These are phyloP conservation scores for Mycena olivaceomarginata DNA, from an alignment of 768 basidiomycete species.

Conservation along the genomic window DNA sequence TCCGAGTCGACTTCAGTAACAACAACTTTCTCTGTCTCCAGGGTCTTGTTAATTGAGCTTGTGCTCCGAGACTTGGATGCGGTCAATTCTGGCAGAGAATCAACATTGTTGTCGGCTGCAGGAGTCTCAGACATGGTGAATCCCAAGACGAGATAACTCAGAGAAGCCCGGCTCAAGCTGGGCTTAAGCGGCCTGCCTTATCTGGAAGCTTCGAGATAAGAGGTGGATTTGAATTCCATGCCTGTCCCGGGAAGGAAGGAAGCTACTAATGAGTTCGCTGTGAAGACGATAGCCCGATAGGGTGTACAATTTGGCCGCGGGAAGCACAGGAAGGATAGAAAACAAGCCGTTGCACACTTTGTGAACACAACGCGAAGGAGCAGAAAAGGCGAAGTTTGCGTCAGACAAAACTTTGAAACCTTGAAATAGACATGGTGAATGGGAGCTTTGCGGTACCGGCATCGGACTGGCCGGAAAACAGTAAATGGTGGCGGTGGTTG, in stretches of 20 bases:
- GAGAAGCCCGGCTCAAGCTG: background rate
- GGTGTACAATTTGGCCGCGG: background rate
- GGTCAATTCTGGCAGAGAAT: slow-evolving; percentile 27
- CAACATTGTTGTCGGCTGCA: slow-evolving; percentile 2
- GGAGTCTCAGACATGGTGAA: slow-evolving; percentile 31
- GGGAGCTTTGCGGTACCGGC: no score
- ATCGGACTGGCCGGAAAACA: no score
- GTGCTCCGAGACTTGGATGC: slow-evolving; percentile 31
- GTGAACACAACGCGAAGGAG: no score
- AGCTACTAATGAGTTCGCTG: background rate
- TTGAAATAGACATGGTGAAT: no score
- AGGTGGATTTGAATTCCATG: background rate
- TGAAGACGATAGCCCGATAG: background rate
- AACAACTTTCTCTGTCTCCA: slow-evolving; percentile 25
- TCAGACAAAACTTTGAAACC: no score
- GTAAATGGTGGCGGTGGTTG: no score
- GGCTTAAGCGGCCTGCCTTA: slow-evolving; percentile 7
- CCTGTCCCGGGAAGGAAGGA: background rate
- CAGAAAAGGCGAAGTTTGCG: no score
- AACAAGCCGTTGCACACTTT: no score
- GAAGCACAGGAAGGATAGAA: no score
- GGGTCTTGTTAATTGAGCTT: slow-evolving; percentile 24
- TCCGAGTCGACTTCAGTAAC: slow-evolving; percentile 38
- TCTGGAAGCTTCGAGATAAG: slow-evolving; percentile 24
- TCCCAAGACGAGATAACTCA: background rate